Percentiles rank a stretch among this genome's conserved stretches.
phyloP scores from a whole-genome alignment of 192 early-diverging fungal genomes.

The Pilobolus umbonatus region DNA sequence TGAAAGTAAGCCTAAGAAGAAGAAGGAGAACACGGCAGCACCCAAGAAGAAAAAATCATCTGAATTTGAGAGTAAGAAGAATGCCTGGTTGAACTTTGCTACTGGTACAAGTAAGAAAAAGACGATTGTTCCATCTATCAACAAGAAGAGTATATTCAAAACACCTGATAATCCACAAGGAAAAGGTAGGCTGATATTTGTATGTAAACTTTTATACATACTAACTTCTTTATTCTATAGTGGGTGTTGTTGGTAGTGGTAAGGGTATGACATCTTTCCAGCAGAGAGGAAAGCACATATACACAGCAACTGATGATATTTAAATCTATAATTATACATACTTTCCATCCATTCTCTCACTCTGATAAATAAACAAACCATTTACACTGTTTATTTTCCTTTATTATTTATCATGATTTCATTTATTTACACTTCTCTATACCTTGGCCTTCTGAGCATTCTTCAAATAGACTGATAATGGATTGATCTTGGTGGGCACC shows the following conservation, averaged over 20 bases:
- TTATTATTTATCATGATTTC: not conserved
- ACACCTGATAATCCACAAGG: slow-evolving; percentile 76
- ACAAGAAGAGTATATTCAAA: slow-evolving; percentile 75
- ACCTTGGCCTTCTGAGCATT: not conserved
- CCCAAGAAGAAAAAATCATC: slow-evolving; percentile 41
- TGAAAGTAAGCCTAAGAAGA: slow-evolving; percentile 3
- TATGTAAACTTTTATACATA: not conserved
- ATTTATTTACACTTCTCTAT: not conserved
- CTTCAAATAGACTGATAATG: slow-evolving; percentile 19
- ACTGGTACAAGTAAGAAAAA: slow-evolving; percentile 49
- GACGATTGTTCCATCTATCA: slow-evolving; percentile 35
- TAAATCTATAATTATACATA: slow-evolving; percentile 9
- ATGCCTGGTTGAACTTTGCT: slow-evolving; percentile 73
- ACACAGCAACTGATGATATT: slow-evolving; percentile 4
- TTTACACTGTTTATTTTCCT: not conserved
- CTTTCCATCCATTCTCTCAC: not conserved
- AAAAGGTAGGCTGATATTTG: slow-evolving; percentile 44
- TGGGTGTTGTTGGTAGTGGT: slow-evolving; percentile 78
- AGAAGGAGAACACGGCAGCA: not conserved
- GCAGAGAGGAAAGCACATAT: slow-evolving; percentile 73
- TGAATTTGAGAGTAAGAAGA: slow-evolving; percentile 68
- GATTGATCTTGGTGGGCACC: slow-evolving; percentile 55
- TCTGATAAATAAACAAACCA: not conserved
- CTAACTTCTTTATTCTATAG: slow-evolving; percentile 28
- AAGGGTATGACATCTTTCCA: slow-evolving; percentile 74